A percentile compares a stretch with the other conserved stretches of the same genome.
Conservation (phyloP, 768 basidiomycete species). For the Suillus placidus region DNA sequence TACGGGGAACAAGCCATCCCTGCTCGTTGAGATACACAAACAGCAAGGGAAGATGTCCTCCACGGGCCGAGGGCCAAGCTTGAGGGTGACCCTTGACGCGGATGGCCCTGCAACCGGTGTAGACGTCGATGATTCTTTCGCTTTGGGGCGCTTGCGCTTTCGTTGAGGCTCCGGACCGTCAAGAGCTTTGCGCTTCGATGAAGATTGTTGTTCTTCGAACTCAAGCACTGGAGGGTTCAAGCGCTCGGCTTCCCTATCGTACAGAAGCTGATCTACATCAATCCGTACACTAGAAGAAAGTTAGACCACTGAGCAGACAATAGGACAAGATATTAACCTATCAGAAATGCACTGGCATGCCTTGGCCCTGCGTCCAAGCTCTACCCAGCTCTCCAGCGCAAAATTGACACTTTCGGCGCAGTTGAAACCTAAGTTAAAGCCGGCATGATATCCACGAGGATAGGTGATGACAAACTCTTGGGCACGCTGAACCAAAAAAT, state of each 20-base stretch:
- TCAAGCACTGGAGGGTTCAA: conserved; percentile 6
- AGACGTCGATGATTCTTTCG: conserved; percentile 2
- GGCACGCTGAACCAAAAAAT: conserved; percentile 86
- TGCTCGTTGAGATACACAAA: conserved; percentile 59
- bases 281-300: conserved; percentile 74
- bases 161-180: conserved; percentile 29
- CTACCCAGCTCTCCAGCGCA: conserved; percentile 92
- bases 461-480: conserved; percentile 98
- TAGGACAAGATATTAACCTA: conserved; percentile 50
- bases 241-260: conserved; percentile 59
- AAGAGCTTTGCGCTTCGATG: conserved; percentile 43
- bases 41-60: conserved; percentile 69
- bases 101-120: conserved; percentile 20
- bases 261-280: conserved; percentile 85
- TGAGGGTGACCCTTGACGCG: conserved; percentile 63
- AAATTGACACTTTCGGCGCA: conserved; percentile 98
- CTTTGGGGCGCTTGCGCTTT: conserved; percentile 32
- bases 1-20: conserved; percentile 62
- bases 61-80: conserved; percentile 63
- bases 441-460: conserved; percentile 94
- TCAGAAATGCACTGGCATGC: conserved; percentile 73
- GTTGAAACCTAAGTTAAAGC: conserved; percentile 95
- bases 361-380: conserved; percentile 80
- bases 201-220: conserved; percentile 12
- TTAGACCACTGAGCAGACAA: conserved; percentile 14